A percentile compares a stretch with the other conserved stretches of the same genome.
Conservation (phyloP, 2,329 filamentous ascomycete species). For the Coniella lustricola region DNA sequence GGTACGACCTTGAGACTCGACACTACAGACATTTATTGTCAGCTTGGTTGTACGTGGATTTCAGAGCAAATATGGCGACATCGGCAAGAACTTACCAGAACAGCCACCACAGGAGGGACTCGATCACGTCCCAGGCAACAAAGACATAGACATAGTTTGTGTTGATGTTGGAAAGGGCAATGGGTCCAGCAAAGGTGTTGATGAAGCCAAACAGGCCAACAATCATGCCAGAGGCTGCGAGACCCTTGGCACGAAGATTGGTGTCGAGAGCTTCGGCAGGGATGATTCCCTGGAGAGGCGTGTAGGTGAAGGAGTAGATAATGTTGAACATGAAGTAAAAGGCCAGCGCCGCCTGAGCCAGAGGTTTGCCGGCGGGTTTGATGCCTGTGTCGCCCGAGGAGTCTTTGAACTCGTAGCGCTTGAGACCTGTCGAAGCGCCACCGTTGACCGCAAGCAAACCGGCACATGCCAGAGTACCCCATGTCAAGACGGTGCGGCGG, state of each 20-base stretch:
- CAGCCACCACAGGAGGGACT: slow-evolving; percentile 36
- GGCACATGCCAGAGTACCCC: slow-evolving; percentile 36
- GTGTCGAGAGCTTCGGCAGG: slow-evolving; percentile 42
- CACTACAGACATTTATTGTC: slow-evolving; percentile 29
- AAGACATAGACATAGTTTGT: slow-evolving; percentile 41
- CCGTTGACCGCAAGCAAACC: slow-evolving; percentile 37
- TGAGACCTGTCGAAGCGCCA: slow-evolving; percentile 33
- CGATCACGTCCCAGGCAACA: slow-evolving; percentile 40
- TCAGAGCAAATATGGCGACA: too few relatives aligned
- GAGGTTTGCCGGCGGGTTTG: slow-evolving; percentile 22
- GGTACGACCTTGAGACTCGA: slow-evolving; percentile 42
- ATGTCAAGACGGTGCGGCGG: slow-evolving; percentile 38
- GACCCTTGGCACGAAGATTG: slow-evolving; percentile 40
- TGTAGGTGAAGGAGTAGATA: slow-evolving; percentile 43
- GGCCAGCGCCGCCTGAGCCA: slow-evolving; percentile 36
- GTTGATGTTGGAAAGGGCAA: slow-evolving; percentile 36
- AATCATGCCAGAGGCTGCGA: slow-evolving; percentile 37
- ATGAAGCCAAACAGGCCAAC: slow-evolving; percentile 40
- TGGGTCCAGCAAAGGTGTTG: slow-evolving; percentile 40
- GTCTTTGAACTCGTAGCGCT: slow-evolving; percentile 18
- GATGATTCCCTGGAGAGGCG: slow-evolving; percentile 40
- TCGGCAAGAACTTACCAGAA: slow-evolving; percentile 31
- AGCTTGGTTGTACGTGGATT: too few relatives aligned
- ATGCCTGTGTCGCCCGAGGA: slow-evolving; percentile 23
- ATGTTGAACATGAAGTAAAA: slow-evolving; percentile 44